phyloP scores from a whole-genome alignment of 1,284 basidiomycete genomes.

The Cutaneotrichosporon sp. region DNA sequence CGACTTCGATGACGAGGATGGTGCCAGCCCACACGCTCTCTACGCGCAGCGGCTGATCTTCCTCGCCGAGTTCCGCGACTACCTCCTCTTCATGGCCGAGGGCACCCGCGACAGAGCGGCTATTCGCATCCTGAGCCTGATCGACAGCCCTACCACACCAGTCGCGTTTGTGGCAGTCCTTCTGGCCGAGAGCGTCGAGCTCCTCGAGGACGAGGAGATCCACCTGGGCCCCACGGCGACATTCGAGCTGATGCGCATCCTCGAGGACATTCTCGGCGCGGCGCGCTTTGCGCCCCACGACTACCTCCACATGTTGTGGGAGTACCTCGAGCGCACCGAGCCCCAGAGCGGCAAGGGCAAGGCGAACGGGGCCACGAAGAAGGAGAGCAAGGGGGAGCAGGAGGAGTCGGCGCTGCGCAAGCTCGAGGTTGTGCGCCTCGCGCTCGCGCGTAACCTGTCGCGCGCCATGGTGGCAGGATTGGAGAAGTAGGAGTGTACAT shows the following conservation, averaged over 20 bases:
- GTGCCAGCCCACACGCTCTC: slow-evolving; percentile 22
- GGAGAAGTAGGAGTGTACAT: slow-evolving; percentile 22
- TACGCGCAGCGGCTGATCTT: slow-evolving; percentile 53
- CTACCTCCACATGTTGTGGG: slow-evolving; percentile 41
- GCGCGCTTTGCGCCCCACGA: slow-evolving; percentile 42
- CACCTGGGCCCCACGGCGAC: slow-evolving; percentile 51
- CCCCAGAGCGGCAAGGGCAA: background rate
- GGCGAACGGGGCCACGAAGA: slow-evolving; percentile 14
- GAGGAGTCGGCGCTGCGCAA: slow-evolving; percentile 42
- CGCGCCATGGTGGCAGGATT: slow-evolving; percentile 43
- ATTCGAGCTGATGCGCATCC: slow-evolving; percentile 54
- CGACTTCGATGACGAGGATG: background rate
- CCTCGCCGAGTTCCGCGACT: slow-evolving; percentile 56
- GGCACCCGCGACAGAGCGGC: slow-evolving; percentile 52
- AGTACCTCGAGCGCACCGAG: slow-evolving; percentile 24
- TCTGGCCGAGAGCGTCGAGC: slow-evolving; percentile 52
- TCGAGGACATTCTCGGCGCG: slow-evolving; percentile 53
- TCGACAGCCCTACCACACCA: slow-evolving; percentile 53
- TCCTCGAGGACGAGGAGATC: slow-evolving; percentile 54
- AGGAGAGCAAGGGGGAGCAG: slow-evolving; percentile 24
- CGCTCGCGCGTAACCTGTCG: slow-evolving; percentile 52
- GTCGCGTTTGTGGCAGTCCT: slow-evolving; percentile 54
- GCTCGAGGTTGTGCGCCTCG: slow-evolving; percentile 54
- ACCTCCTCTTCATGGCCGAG: slow-evolving; percentile 51
- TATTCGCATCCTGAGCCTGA: slow-evolving; percentile 48